Evolutionary conservation across 202 grass and related monocot species (phyloP).

Genomic region (Panicum virgatum): DNA sequence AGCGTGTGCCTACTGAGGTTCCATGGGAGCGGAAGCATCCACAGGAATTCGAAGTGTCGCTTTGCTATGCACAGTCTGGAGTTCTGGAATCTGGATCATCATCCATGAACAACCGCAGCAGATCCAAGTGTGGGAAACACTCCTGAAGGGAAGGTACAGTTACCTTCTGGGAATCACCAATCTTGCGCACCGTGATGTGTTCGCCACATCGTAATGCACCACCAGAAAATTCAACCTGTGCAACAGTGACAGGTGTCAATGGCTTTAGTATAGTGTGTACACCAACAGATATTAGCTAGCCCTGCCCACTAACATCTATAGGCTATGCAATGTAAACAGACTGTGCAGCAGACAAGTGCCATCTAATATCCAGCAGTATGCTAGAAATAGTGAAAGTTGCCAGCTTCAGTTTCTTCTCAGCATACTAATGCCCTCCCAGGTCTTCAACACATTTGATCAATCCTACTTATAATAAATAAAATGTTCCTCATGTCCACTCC

Average conservation of each 20-base stretch:
- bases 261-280: neutral
- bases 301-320: neutral
- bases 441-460: slow-evolving; percentile 1
- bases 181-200: slow-evolving; percentile 69
- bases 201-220: slow-evolving; percentile 73
- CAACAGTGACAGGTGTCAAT: neutral
- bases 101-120: neutral
- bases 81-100: neutral
- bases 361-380: neutral
- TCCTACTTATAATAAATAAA: slow-evolving; percentile 2
- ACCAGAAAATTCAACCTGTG: slow-evolving; percentile 75
- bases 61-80: neutral
- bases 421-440: neutral
- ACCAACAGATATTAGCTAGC: slow-evolving; percentile 5
- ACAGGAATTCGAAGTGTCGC: neutral
- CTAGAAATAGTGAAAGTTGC: neutral
- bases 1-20: neutral
- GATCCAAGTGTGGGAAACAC: neutral
- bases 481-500: neutral
- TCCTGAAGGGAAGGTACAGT: neutral
- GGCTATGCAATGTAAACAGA: neutral
- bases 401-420: neutral
- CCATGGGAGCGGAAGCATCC: neutral
- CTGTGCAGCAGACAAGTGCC: neutral
- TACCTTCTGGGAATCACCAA: slow-evolving; percentile 88